Evolutionary conservation across 352 stramenopile species (phyloP), one percentile per base, ranked within the genome.

Genomic region (Nothophytophthora sp.): DNA sequence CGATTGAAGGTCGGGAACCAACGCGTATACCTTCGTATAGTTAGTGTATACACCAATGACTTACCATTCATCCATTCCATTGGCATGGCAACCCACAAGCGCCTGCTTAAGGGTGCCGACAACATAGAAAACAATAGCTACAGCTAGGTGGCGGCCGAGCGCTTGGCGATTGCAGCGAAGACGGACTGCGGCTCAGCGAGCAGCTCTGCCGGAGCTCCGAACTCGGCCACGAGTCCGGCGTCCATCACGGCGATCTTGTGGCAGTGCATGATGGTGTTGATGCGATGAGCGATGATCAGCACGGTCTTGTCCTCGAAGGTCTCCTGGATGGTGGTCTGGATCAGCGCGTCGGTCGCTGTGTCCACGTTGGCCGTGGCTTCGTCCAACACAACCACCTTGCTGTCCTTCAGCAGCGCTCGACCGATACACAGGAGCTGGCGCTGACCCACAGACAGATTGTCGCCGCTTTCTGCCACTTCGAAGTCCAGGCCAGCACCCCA

Each of bases 381-480:
- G 51, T 99, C 97, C 73, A 99, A 86, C 13, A 99, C 66, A 12
- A 99, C 68, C 30, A 99, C 92, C 41, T 73, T 70, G 40, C 86
- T 92, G 38, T 97, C 75, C 19, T 83, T 76, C 10, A 99, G 66
- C 47, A 99, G 63, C 7, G 96, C 96, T 20, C 97, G 73, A n/a
- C 76, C 97, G 39, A 99, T 87, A 51, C 93, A 98, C 2, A 99
- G 57, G 15, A 99, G 66, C 67, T 99, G 95, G 2, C 95, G 71
- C 67, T 99, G 88, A 9, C 97, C 97, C 33, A 98, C 87, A 39
- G 64, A 92, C 28, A 98, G 92, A 65, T 99, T 99, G 19, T 69
- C 72, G n/a, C 96, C 96, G 12, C 81, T 79, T 50, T 99, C 93
- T 3, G 84, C 77, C 4, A 99, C 88, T 41, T 86, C 56, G 35